Evolutionary conservation across 2,329 filamentous ascomycete species (phyloP), one percentile per base, ranked within the genome.

Genomic region (Trichoderma sp.): DNA sequence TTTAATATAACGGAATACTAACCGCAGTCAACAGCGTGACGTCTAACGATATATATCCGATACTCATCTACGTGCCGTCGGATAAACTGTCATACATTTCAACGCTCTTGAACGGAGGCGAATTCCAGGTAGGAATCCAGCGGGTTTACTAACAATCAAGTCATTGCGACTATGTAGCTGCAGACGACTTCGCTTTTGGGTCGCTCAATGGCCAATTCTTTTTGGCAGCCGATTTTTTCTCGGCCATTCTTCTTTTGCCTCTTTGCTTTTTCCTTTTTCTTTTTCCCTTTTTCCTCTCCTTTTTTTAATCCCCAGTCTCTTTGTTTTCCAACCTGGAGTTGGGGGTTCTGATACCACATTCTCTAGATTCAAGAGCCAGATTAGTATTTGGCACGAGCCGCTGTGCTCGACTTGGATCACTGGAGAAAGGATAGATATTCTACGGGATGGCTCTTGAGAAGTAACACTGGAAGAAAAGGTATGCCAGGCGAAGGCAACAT

Each of bases 1-100:
- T 65, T 21, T 57, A 51, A 60, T 60, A 28, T 62, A 47, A 57
- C 51, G 39, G 36, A 58, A 63, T 34, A 72, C 71, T 72, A 72
- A 72, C 64, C 43, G 34, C 47, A 62, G 56, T 34, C 71, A 56
- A 58, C 39, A 72, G 71, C 61, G 36, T 53, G 66, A 62, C n/a
- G 11, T 51, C 32, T 60, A 24, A 56, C 30, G 56, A 62, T 39
- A 53, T 32, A 47, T 36, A 53, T 39, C 15, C 36, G 56, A 57
- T n/a, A 32, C 43, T 9, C 15, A 58, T 12, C 71, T n/a, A 32
- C 12, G 15, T 30, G 26, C 28, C 12, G 6, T 21, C 56, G 56
- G 56, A 61, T 32, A 43, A 8, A 28, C 56, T 7, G 51, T 11
- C 6, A 30, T 26, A 34, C 5, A 60, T 51, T 26, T 58, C 32